Evolutionary conservation across 2,329 filamentous ascomycete genomes (phyloP).

Genomic region (Fusarium nodosum): DNA sequence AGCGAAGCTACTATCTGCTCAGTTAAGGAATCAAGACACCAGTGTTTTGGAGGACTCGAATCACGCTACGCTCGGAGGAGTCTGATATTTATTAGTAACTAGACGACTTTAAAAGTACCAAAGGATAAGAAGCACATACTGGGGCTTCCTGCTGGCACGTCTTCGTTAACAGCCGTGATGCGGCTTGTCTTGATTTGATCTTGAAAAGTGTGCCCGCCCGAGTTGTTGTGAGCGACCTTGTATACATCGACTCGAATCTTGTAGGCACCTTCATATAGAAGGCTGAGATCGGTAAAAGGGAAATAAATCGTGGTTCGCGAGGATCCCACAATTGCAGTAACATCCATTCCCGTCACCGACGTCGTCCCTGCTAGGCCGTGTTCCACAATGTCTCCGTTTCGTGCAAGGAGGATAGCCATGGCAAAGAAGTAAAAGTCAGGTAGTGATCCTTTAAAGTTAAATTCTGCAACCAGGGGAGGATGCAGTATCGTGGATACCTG

Average conservation of each 20-base stretch:
- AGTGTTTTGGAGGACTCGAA: conserved; percentile 15
- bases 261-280: conserved; percentile 45
- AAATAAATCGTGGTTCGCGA: conserved; percentile 41
- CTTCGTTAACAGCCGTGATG: conserved; percentile 32
- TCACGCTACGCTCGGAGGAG: conserved; percentile 13
- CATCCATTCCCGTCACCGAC: conserved; percentile 35
- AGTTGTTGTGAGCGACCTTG: conserved; percentile 31
- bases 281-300: conserved; percentile 47
- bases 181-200: conserved; percentile 34
- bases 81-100: not conserved
- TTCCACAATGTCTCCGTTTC: conserved; percentile 35
- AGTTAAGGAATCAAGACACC: conserved; percentile 11
- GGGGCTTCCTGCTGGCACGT: conserved; percentile 3
- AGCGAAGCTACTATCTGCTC: not conserved
- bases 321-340: conserved; percentile 14
- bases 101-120: not conserved
- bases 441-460: conserved; percentile 17
- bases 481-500: conserved; percentile 37
- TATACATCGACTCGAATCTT: conserved; percentile 51
- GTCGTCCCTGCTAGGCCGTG: conserved; percentile 39
- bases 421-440: conserved; percentile 47
- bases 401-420: conserved; percentile 46
- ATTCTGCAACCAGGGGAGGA: conserved; percentile 45
- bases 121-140: conserved; percentile 12
- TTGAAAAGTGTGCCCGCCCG: conserved; percentile 27